These are phyloP conservation scores for Cladorrhinum sp. DNA, from an alignment of 2,329 filamentous ascomycete species.

Conservation along the genomic window DNA sequence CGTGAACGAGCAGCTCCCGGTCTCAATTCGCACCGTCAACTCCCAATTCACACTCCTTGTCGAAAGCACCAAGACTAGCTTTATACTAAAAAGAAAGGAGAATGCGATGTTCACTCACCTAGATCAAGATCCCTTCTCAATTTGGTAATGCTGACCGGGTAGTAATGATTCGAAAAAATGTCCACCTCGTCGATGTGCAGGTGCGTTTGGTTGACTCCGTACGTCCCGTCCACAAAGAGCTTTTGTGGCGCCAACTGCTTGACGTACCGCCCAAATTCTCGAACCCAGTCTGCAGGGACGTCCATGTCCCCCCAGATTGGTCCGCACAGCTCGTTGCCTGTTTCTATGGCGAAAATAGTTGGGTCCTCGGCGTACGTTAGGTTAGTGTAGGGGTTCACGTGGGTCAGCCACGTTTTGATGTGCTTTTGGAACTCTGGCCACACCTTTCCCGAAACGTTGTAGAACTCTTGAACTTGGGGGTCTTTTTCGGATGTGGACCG, in stretches of 20 bases:
- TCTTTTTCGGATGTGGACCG: conserved; percentile 35
- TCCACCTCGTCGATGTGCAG: conserved; percentile 43
- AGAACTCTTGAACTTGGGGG: conserved; percentile 44
- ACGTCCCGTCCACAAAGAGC: conserved; percentile 46
- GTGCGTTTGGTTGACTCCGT: conserved; percentile 45
- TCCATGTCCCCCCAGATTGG: conserved; percentile 43
- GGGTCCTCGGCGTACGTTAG: conserved; percentile 47
- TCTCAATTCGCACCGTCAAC: no score
- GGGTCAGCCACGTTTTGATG: conserved; percentile 42
- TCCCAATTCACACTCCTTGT: neutral
- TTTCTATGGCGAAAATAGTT: conserved; percentile 49
- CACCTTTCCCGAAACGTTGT: conserved; percentile 43
- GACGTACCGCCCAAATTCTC: conserved; percentile 41
- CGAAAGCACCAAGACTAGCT: neutral
- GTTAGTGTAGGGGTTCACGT: conserved; percentile 45
- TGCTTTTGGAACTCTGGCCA: conserved; percentile 43
- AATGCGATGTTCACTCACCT: conserved; percentile 16
- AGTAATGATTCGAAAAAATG: conserved; percentile 48
- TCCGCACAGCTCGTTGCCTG: conserved; percentile 47
- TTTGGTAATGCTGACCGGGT: conserved; percentile 41
- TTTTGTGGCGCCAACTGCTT: conserved; percentile 44
- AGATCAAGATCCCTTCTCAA: conserved; percentile 34
- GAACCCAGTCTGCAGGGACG: conserved; percentile 42
- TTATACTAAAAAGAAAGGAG: neutral
- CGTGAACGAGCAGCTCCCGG: neutral